phyloP scores from a whole-genome alignment of 306 rosid species.

The Fragaria nilgerrensis region DNA sequence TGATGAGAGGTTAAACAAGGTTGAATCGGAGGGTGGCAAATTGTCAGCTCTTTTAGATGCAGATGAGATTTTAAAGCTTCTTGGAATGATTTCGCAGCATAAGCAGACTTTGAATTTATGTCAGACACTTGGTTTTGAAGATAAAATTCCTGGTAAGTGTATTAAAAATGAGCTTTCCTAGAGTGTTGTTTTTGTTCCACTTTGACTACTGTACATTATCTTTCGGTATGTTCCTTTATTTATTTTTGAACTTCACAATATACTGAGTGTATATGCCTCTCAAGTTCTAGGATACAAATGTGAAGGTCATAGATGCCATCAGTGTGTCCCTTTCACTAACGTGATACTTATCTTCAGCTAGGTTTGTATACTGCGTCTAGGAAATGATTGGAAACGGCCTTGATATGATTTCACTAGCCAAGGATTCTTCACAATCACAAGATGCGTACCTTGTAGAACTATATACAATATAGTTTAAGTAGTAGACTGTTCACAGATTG shows the following conservation, averaged over 20 bases:
- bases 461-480: not conserved
- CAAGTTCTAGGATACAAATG: not conserved
- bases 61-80: conserved; percentile 46
- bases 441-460: not conserved
- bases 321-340: not conserved
- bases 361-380: not conserved
- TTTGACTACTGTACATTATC: not conserved
- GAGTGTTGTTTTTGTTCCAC: not conserved
- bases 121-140: conserved; percentile 36
- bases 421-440: not conserved
- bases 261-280: not conserved
- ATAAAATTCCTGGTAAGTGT: conserved; percentile 36
- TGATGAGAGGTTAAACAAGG: conserved; percentile 11
- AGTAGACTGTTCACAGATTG: not conserved
- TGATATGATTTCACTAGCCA: not conserved
- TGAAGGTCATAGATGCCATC: not conserved
- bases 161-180: conserved; percentile 3
- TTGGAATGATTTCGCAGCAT: conserved; percentile 40
- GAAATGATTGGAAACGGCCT: not conserved
- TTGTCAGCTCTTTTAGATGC: conserved; percentile 24
- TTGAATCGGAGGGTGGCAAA: not conserved
- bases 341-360: not conserved
- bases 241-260: not conserved
- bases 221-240: too few species aligned
- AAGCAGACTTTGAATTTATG: conserved; percentile 37